Evolutionary conservation across 1,139 yeast genomes (phyloP), one percentile per base, ranked within the genome.

Genomic region (Yamadazyma kanchanaburiensis): DNA sequence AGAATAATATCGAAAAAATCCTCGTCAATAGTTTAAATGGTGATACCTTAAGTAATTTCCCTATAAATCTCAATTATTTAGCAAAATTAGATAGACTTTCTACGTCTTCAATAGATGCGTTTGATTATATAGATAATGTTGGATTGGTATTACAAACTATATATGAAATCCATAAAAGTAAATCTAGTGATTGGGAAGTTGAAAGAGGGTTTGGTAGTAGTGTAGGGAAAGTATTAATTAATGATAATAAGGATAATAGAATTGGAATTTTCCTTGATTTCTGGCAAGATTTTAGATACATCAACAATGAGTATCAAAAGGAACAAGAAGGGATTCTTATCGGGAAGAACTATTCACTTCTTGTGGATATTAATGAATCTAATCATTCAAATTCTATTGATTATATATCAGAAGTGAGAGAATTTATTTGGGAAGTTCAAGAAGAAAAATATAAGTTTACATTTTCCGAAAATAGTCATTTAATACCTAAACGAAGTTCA

Each of bases 51-150:
- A 54, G 55, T 22, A 37, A 47, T 6, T 67, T 68, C 31, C 69
- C 73, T 0, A 30, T 28, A 4, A 67, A 66, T 41, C 49, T 68
- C 35, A 53, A 53, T 27, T 61, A 59, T 33, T 51, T 68, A 35
- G 63, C 69, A 4, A 56, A 49, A 15, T 47, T 67, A 15, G 74
- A 68, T 37, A 45, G 54, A 22, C 44, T 60, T 22, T 58, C 69
- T 5, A 51, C 58, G 4, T 36, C 57, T 1, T 53, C 49, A 21
- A 50, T 51, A 12, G 66, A 66, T 37, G 46, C 64, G 30, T 61
- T 64, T 32, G 37, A 43, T 6, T 56, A 59, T 37, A 32, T 60
- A 25, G 68, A 64, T 30, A 47, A 50, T 24, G 32, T 63, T n/a
- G 61, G 61, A 1, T 42, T 55, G 22, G 40, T 62, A 6, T 46